A percentile compares a stretch with the other conserved stretches of the same genome.
These are phyloP conservation scores for Sanghuangporus baumii DNA, from an alignment of 1,284 basidiomycete genomes.

Conservation along the genomic window DNA sequence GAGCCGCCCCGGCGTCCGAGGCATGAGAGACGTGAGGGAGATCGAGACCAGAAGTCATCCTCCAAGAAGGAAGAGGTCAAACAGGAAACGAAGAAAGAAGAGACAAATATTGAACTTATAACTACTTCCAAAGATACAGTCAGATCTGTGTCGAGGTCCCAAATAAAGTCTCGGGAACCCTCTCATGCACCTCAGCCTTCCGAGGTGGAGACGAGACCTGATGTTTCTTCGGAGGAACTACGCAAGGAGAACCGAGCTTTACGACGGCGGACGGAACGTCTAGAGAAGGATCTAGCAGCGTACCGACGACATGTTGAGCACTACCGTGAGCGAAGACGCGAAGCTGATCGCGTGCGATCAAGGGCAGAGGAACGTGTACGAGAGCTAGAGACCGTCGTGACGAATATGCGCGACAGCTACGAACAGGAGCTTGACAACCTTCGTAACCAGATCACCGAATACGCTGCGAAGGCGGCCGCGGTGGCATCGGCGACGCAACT, in stretches of 20 bases:
- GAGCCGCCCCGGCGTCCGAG: conserved; percentile 1
- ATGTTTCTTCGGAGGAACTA: conserved; percentile 8
- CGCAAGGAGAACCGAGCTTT: conserved; percentile 13
- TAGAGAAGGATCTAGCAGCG: conserved; percentile 14
- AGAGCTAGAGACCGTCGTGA: conserved; percentile 15
- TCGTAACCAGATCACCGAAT: conserved; percentile 8
- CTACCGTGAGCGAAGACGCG: conserved; percentile 13
- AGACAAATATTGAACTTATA: neutral
- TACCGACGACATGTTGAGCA: conserved; percentile 14
- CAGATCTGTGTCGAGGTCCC: neutral
- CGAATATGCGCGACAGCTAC: conserved; percentile 18
- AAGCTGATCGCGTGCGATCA: conserved; percentile 10
- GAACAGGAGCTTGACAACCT: conserved; percentile 14
- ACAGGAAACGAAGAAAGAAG: neutral
- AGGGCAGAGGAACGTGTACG: conserved; percentile 6
- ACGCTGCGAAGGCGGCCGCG: conserved; percentile 1
- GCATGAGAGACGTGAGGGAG: neutral
- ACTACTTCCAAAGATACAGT: neutral
- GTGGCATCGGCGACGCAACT: neutral
- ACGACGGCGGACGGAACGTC: conserved; percentile 5
- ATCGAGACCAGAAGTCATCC: neutral
- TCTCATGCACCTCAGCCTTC: neutral
- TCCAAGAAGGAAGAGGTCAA: neutral
- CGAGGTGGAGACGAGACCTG: conserved; percentile 1
- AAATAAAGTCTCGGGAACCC: neutral